Evolutionary conservation across 768 basidiomycete species (phyloP), one percentile per base, ranked within the genome.

Genomic region (Polyporus arcularius): DNA sequence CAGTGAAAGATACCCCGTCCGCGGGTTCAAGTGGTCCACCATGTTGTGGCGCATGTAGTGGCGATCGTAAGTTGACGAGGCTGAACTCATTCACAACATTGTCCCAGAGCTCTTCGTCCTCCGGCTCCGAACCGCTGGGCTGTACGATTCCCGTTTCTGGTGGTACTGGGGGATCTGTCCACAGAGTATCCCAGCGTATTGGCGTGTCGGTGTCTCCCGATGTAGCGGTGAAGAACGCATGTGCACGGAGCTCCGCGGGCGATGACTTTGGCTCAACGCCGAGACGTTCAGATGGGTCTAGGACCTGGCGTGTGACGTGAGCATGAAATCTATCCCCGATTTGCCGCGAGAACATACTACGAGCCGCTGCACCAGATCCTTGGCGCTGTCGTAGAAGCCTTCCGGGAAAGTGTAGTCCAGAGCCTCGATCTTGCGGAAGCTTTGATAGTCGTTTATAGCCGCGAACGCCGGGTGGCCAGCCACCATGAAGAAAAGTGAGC

Each of bases 391-490:
- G 14, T 63, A 63, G 9, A 63, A 63, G 1, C 48, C 53, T 3
- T 63, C 61, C 0, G 57, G 53, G 42, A 63, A 63, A 5, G 47
- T 55, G 42, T 63, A 63, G 49, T 58, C 53, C 10, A 63, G 48
- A 4, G 61, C 52, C n/a, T 63, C 61, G 21, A 63, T 63, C 38
- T 63, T 63, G 32, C 61, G 61, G 48, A 63, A 63, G 48, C 61
- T 63, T 48, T 63, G 61, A 53, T 63, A 63, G 53, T 63, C 61
- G 30, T 63, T 63, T 47, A 63, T 63, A 3, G 61, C 61, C 11
- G 56, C 52, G 35, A 63, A 63, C 1, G 61, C 52, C 0, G 61
- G 61, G 0, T 38, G 21, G 5, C 61, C 61, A 11, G 61, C 61
- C 32, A 63, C 26, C 12, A 63, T 21, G 49, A 63, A 63, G 41